Conservation (phyloP, 179 eudicot genomes). For the Silene coronaria region DNA sequence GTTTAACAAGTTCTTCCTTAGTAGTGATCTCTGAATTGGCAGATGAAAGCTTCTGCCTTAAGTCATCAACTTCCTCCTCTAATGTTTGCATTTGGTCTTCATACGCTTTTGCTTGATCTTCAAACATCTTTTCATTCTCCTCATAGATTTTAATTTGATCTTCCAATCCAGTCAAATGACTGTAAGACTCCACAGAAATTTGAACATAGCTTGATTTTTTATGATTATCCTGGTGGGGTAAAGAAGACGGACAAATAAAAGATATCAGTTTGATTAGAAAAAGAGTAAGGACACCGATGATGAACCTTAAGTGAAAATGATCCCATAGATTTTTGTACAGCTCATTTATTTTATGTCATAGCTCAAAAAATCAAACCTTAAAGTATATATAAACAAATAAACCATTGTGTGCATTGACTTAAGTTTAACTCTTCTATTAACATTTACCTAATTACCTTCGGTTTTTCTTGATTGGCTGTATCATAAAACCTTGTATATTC, state of each 20-base stretch:
- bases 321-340: too few relatives aligned
- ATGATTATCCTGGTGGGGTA: constrained; percentile 44
- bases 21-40: constrained; percentile 71
- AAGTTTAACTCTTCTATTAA: too few relatives aligned
- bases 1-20: constrained; percentile 85
- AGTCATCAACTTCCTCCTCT: constrained; percentile 57
- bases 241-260: not conserved
- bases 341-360: too few relatives aligned
- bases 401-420: too few relatives aligned
- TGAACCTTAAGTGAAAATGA: not conserved
- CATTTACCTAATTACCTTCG: too few relatives aligned
- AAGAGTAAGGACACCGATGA: not conserved
- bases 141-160: constrained; percentile 46
- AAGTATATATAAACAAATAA: too few relatives aligned
- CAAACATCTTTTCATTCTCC: constrained; percentile 40
- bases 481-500: not conserved
- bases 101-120: constrained; percentile 55
- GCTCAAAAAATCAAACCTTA: too few relatives aligned
- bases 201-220: constrained; percentile 78
- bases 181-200: constrained; percentile 77
- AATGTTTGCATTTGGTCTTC: constrained; percentile 62
- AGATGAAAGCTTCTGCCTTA: constrained; percentile 63
- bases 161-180: constrained; percentile 77
- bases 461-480: too few relatives aligned
- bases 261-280: not conserved